Conservation (phyloP, 2,329 filamentous ascomycete genomes). For the Tolypocladium ovalisporum region DNA sequence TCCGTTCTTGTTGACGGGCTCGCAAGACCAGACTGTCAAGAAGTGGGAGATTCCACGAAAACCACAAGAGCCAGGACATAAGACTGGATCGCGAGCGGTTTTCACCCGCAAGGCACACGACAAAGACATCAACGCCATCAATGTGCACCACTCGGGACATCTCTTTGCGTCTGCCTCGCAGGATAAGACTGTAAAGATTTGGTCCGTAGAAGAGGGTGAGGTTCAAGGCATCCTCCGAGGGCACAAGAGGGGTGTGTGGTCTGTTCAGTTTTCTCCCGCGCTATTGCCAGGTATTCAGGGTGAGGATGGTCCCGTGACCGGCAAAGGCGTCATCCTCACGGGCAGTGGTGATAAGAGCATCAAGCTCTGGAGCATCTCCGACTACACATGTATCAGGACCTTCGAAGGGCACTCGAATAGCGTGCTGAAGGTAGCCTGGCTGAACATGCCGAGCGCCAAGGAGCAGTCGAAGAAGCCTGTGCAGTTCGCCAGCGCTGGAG, state of each 20-base stretch:
- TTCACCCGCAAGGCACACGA: slow-evolving; percentile 96
- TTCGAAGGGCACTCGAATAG: slow-evolving; percentile 96
- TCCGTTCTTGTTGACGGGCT: slow-evolving; percentile 77
- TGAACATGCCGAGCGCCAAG: slow-evolving; percentile 43
- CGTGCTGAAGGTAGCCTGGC: slow-evolving; percentile 86
- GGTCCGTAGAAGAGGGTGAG: slow-evolving; percentile 82
- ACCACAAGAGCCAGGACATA: slow-evolving; percentile 29
- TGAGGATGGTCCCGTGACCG: slow-evolving; percentile 60
- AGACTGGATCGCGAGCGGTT: slow-evolving; percentile 51
- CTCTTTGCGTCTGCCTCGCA: slow-evolving; percentile 94
- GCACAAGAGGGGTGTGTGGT: slow-evolving; percentile 93
- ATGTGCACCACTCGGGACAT: slow-evolving; percentile 61
- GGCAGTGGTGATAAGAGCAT: slow-evolving; percentile 94
- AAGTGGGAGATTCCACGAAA: slow-evolving; percentile 71
- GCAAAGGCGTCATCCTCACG: slow-evolving; percentile 75
- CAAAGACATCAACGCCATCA: slow-evolving; percentile 95
- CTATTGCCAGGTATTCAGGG: slow-evolving; percentile 64
- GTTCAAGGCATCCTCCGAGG: slow-evolving; percentile 84
- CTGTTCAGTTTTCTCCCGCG: slow-evolving; percentile 77
- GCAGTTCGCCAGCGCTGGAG: slow-evolving; percentile 76
- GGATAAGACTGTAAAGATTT: slow-evolving; percentile 94
- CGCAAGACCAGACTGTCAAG: slow-evolving; percentile 92
- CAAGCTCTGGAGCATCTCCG: slow-evolving; percentile 85
- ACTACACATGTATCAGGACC: slow-evolving; percentile 86
- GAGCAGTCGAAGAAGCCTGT: slow-evolving; percentile 48